Evolutionary conservation across 1,139 yeast genomes (phyloP).

Genomic region (Suhomyces taliae): DNA sequence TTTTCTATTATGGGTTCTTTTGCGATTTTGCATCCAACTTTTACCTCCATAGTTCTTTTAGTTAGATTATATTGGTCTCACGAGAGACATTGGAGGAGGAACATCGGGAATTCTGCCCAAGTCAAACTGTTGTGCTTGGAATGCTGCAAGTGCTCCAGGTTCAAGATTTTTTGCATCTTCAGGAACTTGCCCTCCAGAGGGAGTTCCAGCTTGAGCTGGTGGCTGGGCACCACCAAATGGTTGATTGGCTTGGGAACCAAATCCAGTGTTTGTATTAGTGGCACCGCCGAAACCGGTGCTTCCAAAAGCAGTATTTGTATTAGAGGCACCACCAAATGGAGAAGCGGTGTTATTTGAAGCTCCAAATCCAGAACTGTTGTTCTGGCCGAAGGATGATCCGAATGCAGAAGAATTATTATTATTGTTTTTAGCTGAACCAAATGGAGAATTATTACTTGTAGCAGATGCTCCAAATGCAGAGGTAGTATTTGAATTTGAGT

Average conservation of each 20-base stretch:
- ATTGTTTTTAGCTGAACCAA: constrained; percentile 7
- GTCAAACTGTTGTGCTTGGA: constrained; percentile 50
- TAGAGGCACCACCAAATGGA: constrained; percentile 14
- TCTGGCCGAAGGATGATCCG: not conserved
- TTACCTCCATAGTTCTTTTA: too few species aligned
- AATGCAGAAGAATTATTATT: not conserved
- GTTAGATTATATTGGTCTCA: not conserved
- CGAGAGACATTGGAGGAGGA: constrained; percentile 62
- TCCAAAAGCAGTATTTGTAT: constrained; percentile 12
- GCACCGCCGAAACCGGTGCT: constrained; percentile 9
- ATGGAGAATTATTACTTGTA: constrained; percentile 6
- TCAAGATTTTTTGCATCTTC: constrained; percentile 35
- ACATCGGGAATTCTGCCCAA: constrained; percentile 77
- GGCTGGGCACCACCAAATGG: constrained; percentile 12
- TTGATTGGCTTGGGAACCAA: not conserved
- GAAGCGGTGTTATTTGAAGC: not conserved
- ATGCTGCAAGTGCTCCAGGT: constrained; percentile 46
- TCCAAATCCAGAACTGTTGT: too few species aligned
- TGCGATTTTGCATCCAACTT: too few species aligned
- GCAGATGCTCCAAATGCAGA: not conserved
- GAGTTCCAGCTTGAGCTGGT: not conserved
- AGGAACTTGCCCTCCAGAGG: constrained; percentile 1
- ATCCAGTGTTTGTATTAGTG: constrained; percentile 5
- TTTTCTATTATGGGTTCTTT: too few species aligned
- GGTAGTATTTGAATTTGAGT: not conserved